Evolutionary conservation across 805 yeast species (phyloP).

Genomic region (Saccharomycopsis sp.): DNA sequence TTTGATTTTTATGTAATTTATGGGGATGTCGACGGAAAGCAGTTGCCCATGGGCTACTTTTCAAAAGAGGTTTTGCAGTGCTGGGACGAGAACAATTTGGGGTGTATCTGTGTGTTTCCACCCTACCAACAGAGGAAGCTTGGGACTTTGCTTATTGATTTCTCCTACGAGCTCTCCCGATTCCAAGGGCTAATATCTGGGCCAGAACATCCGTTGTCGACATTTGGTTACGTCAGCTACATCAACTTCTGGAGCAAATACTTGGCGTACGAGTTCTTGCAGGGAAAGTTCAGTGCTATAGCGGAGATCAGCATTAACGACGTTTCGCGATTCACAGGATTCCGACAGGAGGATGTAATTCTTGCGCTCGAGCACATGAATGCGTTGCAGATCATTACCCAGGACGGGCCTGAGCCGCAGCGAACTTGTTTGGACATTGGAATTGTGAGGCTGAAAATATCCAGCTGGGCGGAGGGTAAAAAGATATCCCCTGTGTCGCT

Average conservation of each 20-base stretch:
- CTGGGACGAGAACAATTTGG: constrained; percentile 75
- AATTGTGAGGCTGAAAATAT: not conserved
- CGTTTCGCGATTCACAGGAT: constrained; percentile 52
- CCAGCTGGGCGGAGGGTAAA: constrained; percentile 2
- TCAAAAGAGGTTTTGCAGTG: constrained; percentile 78
- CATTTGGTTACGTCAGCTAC: constrained; percentile 71
- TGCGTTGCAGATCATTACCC: constrained; percentile 27
- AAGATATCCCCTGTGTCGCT: not conserved
- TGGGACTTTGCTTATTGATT: constrained; percentile 76
- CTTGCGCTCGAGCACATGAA: constrained; percentile 53
- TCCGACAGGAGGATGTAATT: constrained; percentile 55
- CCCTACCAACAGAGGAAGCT: constrained; percentile 77
- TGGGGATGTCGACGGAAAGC: constrained; percentile 37
- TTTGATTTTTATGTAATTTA: constrained; percentile 76
- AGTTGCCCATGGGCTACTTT: constrained; percentile 80
- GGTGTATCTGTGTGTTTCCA: constrained; percentile 87
- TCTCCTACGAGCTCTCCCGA: constrained; percentile 71
- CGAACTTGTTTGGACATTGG: not conserved
- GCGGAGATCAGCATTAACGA: constrained; percentile 38
- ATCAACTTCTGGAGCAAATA: constrained; percentile 66
- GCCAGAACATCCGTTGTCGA: constrained; percentile 87
- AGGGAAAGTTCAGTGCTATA: constrained; percentile 31
- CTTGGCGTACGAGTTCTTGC: constrained; percentile 37
- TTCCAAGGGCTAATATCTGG: constrained; percentile 65
- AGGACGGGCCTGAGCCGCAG: not conserved